Evolutionary conservation across 2,329 filamentous ascomycete species (phyloP), one percentile per base, ranked within the genome.

Genomic region (Ampelomyces quisqualis): DNA sequence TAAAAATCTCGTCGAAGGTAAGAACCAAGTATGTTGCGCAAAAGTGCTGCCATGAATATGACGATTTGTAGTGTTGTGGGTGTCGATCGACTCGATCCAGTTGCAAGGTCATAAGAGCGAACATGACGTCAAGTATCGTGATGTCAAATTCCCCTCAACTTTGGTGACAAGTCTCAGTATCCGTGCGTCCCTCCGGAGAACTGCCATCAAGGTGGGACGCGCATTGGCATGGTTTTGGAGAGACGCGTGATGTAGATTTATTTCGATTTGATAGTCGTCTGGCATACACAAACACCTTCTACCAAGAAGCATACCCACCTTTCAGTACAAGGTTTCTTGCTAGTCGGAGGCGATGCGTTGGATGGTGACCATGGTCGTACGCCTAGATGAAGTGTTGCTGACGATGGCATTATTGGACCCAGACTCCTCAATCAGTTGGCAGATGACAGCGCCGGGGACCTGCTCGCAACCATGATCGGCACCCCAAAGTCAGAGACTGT

Each of bases 121-220:
- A 14, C 27, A 30, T 58, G 54, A 60, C 56, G 51, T 59, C 54
- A 60, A 49, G 34, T 30, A 57, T 57, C 48, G 51, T 49, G 51
- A 51, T 54, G 39, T 28, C 10, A 10, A n/a, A n/a, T n/a, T n/a
- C 15, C 10, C 21, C 31, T 9, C n/a, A 10, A 11, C 31, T 21
- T 19, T 14, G 21, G 10, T 27, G 34, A n/a, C 7, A 7, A 10
- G 11, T n/a, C 29, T 13, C 21, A 23, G 33, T 11, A 21, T 32
- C 34, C 32, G 26, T 22, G 34, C 39, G 38, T 34, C 22, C 38
- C 38, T 27, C n/a, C 34, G 19, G 28, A 22, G 30, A 38, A 51
- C 46, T 52, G 39, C 49, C 47, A 51, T 53, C 31, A 14, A 35
- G 44, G 55, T 57, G 55, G 55, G 31, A 57, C 48, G 45, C 41